phyloP scores from a whole-genome alignment of 495 filamentous ascomycete genomes.

The Penicillium simplicissimum region DNA sequence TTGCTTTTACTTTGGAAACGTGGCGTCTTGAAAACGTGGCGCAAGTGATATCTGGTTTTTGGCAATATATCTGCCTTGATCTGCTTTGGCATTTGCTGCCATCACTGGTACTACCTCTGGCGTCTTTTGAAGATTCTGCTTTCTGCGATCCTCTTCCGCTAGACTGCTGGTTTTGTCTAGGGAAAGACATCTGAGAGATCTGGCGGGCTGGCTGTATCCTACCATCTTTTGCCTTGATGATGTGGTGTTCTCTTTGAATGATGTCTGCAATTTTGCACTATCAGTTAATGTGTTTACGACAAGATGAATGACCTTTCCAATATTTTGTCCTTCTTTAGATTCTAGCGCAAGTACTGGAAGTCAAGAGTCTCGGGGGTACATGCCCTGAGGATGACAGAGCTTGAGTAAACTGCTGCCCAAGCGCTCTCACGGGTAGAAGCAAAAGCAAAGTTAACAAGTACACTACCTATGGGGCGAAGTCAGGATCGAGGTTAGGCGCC shows the following conservation, averaged over 20 bases:
- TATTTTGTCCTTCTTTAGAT: background rate
- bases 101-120: background rate
- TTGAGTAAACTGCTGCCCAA: too few species aligned
- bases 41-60: background rate
- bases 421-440: too few species aligned
- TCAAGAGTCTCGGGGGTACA: background rate
- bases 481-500: too few species aligned
- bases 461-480: too few species aligned
- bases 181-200: background rate
- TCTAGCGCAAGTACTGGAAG: too few species aligned
- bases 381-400: background rate
- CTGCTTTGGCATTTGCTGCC: conserved; percentile 1
- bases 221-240: conserved; percentile 15
- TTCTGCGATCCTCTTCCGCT: background rate
- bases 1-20: conserved; percentile 1
- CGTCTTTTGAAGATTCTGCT: background rate
- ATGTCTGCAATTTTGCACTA: conserved; percentile 2
- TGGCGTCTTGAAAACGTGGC: conserved; percentile 1
- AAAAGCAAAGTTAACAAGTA: too few species aligned
- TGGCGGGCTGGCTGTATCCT: conserved; percentile 7
- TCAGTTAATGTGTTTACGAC: conserved; percentile 28
- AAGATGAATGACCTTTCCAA: conserved; percentile 18
- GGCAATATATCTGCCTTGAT: background rate
- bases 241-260: conserved; percentile 23
- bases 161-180: conserved; percentile 22